A percentile compares a stretch with the other conserved stretches of the same genome.
Conservation (phyloP, 352 stramenopile genomes). For the Phytophthora chlamydospora region DNA sequence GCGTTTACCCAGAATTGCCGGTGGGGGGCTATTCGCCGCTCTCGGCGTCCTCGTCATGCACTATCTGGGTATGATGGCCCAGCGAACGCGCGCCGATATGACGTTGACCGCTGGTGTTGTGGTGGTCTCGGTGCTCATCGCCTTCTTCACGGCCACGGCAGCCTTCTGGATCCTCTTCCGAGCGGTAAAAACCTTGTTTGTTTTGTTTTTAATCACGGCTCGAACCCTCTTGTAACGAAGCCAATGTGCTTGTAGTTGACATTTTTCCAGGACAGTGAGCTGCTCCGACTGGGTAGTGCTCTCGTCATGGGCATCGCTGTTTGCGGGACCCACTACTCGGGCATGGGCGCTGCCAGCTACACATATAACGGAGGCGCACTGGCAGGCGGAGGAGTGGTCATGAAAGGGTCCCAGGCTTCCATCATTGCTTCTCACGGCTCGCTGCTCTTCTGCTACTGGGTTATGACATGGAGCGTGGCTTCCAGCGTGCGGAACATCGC, state of each 20-base stretch:
- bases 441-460: constrained; percentile 61
- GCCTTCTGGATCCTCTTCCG: constrained; percentile 80
- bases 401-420: constrained; percentile 41
- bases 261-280: constrained; percentile 64
- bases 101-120: constrained; percentile 48
- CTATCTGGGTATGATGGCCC: constrained; percentile 76
- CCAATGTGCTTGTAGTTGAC: constrained; percentile 40
- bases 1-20: constrained; percentile 52
- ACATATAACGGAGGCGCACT: constrained; percentile 37
- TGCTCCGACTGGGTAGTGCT: constrained; percentile 54
- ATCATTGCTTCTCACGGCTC: constrained; percentile 53
- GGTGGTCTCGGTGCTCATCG: constrained; percentile 55
- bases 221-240: not conserved
- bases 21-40: constrained; percentile 56
- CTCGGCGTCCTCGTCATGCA: constrained; percentile 76
- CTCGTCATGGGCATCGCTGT: constrained; percentile 73
- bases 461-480: constrained; percentile 48
- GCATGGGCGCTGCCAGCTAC: constrained; percentile 58
- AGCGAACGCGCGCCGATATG: constrained; percentile 52
- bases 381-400: constrained; percentile 28
- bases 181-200: constrained; percentile 31
- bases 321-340: constrained; percentile 64
- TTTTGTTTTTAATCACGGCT: not conserved
- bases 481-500: constrained; percentile 34
- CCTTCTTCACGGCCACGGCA: constrained; percentile 59